phyloP scores from a whole-genome alignment of 2,329 filamentous ascomycete genomes.

The Fusarium metavorans region DNA sequence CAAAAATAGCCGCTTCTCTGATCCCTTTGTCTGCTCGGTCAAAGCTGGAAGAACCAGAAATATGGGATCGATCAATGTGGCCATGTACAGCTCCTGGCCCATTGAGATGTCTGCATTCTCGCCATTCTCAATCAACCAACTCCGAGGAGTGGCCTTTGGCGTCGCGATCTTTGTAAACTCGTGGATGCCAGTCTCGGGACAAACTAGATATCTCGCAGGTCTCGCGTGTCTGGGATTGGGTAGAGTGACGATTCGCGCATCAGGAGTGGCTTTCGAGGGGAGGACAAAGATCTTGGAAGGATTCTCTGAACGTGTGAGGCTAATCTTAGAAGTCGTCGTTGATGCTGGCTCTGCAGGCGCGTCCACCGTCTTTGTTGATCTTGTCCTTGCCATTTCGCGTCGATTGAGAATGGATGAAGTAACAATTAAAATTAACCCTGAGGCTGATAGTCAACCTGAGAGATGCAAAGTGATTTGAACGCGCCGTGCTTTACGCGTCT shows the following conservation, averaged over 20 bases:
- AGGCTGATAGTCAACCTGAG: background rate
- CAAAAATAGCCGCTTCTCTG: conserved; percentile 74
- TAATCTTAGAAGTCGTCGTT: conserved; percentile 52
- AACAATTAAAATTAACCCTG: background rate
- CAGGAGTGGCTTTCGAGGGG: conserved; percentile 64
- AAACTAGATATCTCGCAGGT: conserved; percentile 71
- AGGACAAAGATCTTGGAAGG: conserved; percentile 71
- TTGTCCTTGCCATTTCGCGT: conserved; percentile 62
- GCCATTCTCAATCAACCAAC: conserved; percentile 68
- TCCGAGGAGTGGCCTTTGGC: conserved; percentile 66
- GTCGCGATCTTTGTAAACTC: conserved; percentile 72
- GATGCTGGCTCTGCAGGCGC: conserved; percentile 45
- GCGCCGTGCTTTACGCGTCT: conserved; percentile 33
- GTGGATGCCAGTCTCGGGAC: conserved; percentile 71
- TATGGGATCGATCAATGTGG: conserved; percentile 85
- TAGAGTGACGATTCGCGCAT: conserved; percentile 70
- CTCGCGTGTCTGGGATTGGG: conserved; percentile 68
- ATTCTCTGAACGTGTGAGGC: conserved; percentile 55
- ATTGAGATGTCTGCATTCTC: conserved; percentile 62
- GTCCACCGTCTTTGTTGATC: conserved; percentile 54
- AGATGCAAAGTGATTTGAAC: background rate
- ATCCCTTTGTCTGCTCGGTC: conserved; percentile 56
- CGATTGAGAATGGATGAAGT: background rate
- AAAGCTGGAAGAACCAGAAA: conserved; percentile 86
- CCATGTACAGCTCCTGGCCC: conserved; percentile 81